Percentiles rank a stretch among this genome's conserved stretches.
phyloP scores from a whole-genome alignment of 768 basidiomycete genomes.

The Mycena epipterygia region DNA sequence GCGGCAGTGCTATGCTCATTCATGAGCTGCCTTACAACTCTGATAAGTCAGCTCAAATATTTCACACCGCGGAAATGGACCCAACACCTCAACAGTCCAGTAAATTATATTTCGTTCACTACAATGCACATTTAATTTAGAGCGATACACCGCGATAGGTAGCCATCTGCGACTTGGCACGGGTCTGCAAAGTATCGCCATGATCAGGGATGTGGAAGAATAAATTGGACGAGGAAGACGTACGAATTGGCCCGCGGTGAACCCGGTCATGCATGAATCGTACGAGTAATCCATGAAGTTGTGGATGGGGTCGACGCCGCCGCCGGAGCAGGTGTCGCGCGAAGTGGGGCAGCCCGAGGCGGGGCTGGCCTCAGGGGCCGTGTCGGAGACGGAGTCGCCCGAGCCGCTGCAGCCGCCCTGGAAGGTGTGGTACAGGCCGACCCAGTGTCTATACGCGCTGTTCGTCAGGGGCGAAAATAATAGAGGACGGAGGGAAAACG shows the following conservation, averaged over 20 bases:
- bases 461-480: too few species aligned
- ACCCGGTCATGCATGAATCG: slow-evolving; percentile 55
- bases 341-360: slow-evolving; percentile 51
- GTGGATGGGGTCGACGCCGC: slow-evolving; percentile 53
- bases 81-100: neutral
- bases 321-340: slow-evolving; percentile 48
- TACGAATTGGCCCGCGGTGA: slow-evolving; percentile 51
- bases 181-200: slow-evolving; percentile 15
- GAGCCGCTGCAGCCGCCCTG: slow-evolving; percentile 40
- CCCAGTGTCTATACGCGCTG: slow-evolving; percentile 52
- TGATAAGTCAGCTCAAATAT: too few species aligned
- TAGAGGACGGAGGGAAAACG: too few species aligned
- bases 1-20: too few species aligned
- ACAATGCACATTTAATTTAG: neutral
- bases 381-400: slow-evolving; percentile 56
- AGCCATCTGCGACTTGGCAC: slow-evolving; percentile 49
- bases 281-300: slow-evolving; percentile 59
- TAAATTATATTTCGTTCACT: too few species aligned
- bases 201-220: too few species aligned
- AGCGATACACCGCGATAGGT: slow-evolving; percentile 47
- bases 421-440: slow-evolving; percentile 62
- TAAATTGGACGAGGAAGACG: too few species aligned
- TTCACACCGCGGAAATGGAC: too few species aligned
- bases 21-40: too few species aligned
- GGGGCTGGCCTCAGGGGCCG: slow-evolving; percentile 50